Base-by-base conservation (phyloP, 2,329 filamentous ascomycete genomes). In the Cladosporium halotolerans region DNA sequence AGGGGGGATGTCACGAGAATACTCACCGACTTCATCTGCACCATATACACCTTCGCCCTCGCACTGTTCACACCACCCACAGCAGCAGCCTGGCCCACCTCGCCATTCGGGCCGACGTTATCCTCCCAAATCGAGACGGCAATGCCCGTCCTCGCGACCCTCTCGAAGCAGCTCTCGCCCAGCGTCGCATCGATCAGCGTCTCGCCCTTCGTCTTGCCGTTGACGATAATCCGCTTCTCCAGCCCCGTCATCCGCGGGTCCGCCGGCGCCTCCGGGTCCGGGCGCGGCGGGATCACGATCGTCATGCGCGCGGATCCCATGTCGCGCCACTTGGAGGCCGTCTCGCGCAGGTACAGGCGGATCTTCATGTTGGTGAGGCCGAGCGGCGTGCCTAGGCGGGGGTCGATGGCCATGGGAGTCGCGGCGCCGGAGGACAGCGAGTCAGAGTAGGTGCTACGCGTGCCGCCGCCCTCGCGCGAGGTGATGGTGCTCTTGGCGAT, bases 61-160 rank as follows among this genome's bases (percentile, higher is more conserved):
- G 77, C 79, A 32, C 75, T 76, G 39, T 64, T 60, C 4, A 82
- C 79, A 33, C 84, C 82, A 23, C 82, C 83, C 3, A 76, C 77
- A 49, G 77, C 73, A 31, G 74, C 74, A 0, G 80, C 76, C 58
- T 84, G 80, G 45, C 83, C 83, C 61, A 85, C 74, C 59, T 89
- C 84, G 0, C 71, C 72, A 40, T 69, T 64, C 7, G 68, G 63
- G 13, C 70, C 70, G 2, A 69, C 60, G n/a, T 67, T 63, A 58
- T 77, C 74, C 68, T 93, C 87, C 83, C 89, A 93, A 34, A 96
- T 86, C 59, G 87, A 91, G 53, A 95, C 84, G 1, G 93, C 88
- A 63, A 96, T 92, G 44, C 91, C 91, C 33, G 88, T 86, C 60
- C 86, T 82, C 4, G 89, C 91, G 56, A 96, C 82, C 14, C 88